These are phyloP conservation scores for Backusella psychrophila DNA, from an alignment of 192 early-diverging fungal species.

Conservation along the genomic window DNA sequence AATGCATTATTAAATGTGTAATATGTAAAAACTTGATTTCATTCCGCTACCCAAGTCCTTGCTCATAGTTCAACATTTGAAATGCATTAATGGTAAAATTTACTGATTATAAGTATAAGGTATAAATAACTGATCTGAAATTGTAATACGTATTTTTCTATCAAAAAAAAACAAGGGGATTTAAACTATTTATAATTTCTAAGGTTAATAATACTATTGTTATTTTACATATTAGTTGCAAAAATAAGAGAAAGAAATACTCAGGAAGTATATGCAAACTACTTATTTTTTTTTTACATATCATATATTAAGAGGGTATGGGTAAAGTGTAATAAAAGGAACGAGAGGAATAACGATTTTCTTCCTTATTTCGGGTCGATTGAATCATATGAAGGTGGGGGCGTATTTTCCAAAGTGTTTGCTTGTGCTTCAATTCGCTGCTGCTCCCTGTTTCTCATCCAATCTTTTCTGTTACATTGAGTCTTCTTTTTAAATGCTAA, in stretches of 20 bases:
- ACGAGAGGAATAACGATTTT: background rate
- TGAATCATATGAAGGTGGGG: slow-evolving; percentile 6
- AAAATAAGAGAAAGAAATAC: background rate
- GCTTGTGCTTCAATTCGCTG: background rate
- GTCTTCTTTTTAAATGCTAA: slow-evolving; percentile 18
- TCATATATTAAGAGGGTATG: background rate
- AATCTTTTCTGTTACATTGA: background rate
- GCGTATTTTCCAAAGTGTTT: background rate
- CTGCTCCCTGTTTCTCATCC: background rate
- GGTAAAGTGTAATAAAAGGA: background rate
- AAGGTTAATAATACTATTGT: background rate
- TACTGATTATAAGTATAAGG: too few species aligned
- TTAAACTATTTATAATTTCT: too few species aligned
- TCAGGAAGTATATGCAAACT: background rate
- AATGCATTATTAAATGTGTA: too few species aligned
- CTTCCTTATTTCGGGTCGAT: background rate
- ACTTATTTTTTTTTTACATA: background rate
- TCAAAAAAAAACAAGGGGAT: too few species aligned
- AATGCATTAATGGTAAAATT: too few species aligned
- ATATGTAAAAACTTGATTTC: too few species aligned
- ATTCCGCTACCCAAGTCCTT: too few species aligned
- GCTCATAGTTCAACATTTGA: too few species aligned
- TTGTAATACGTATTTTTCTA: too few species aligned
- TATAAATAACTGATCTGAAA: too few species aligned
- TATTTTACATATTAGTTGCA: background rate